Evolutionary conservation across 805 yeast species (phyloP).

Genomic region (Hyphopichia homilentoma): DNA sequence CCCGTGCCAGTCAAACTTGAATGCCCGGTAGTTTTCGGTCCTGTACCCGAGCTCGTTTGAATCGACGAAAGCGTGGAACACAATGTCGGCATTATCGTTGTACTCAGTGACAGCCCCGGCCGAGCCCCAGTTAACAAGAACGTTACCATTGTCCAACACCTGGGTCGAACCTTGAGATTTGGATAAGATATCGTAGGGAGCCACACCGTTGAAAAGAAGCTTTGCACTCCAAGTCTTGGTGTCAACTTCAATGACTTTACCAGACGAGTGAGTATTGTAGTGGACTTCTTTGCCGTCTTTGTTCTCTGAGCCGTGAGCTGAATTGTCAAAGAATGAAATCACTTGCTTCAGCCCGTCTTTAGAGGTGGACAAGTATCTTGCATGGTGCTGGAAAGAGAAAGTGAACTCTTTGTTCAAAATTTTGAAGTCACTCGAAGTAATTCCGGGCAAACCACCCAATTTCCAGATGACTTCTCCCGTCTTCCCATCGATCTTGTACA

Average conservation of each 20-base stretch:
- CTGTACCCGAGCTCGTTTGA: slow-evolving; percentile 21
- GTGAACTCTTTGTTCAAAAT: slow-evolving; percentile 15
- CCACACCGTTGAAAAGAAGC: slow-evolving; percentile 17
- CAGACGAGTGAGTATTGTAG: slow-evolving; percentile 23
- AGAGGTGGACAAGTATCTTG: slow-evolving; percentile 21
- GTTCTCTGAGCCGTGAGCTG: slow-evolving; percentile 34
- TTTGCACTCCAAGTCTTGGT: slow-evolving; percentile 21
- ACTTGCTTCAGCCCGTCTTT: slow-evolving; percentile 20
- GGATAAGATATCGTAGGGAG: slow-evolving; percentile 20
- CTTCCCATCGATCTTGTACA: slow-evolving; percentile 31
- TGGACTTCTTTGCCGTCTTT: slow-evolving; percentile 20
- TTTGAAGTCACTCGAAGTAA: slow-evolving; percentile 13
- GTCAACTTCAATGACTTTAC: slow-evolving; percentile 31
- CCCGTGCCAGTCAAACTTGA: slow-evolving; percentile 32
- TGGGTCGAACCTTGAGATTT: slow-evolving; percentile 33
- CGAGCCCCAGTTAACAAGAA: slow-evolving; percentile 36
- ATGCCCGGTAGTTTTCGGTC: slow-evolving; percentile 34
- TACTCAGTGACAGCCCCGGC: slow-evolving; percentile 36
- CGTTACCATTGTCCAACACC: slow-evolving; percentile 28
- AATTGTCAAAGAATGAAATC: slow-evolving; percentile 34
- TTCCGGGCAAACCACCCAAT: slow-evolving; percentile 22
- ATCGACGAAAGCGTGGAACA: slow-evolving; percentile 30
- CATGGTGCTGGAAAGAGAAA: slow-evolving; percentile 37
- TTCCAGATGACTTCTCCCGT: slow-evolving; percentile 35
- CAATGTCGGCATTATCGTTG: slow-evolving; percentile 19